Base-by-base conservation (phyloP, 1,139 yeast genomes). In the Pichia sp. region DNA sequence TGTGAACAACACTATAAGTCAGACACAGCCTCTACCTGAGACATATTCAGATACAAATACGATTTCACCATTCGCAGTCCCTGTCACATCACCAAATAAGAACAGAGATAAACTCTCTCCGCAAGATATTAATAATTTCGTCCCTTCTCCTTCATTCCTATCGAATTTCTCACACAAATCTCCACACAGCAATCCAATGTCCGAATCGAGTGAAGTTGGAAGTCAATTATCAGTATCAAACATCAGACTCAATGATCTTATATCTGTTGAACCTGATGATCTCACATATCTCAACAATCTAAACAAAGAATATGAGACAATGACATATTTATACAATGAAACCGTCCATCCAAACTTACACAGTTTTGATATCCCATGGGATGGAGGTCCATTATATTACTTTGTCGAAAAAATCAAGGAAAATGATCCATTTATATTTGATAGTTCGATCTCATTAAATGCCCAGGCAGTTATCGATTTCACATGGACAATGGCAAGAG, bases 401-500 rank as follows among this genome's bases (percentile, higher is more conserved):
- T 53, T 47, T 33, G 15, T 45, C 4, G 41, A 39, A 6, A 24
- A 35, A 15, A 48, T 53, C 34, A 33, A 45, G 19, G 22, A 35
- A 28, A 15, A 51, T 38, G 58, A 55, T 38, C 56, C 56, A 17
- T 7, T 53, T 7, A 14, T 32, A 3, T 2, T 19, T 1, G 27
- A 40, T 6, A 37, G 21, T 18, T 31, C 30, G 6, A 28, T 45
- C 2, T 28, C 30, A n/a, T 24, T 52, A n/a, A 40, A 36, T 20
- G 43, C 47, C 24, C 50, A 39, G 12, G 19, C 22, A 14, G 33
- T 53, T 18, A 30, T 53, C 17, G 52, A 55, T 38, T 55, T 55
- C 42, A 48, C 53, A 11, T 55, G 58, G 58, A 51, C 57, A 7
- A 30, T 53, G 27, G 38, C 50, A 4, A 38, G 36, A 12, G 32